These are phyloP conservation scores for Populus trichocarpa DNA, from an alignment of 441 rosid species.

Conservation along the genomic window DNA sequence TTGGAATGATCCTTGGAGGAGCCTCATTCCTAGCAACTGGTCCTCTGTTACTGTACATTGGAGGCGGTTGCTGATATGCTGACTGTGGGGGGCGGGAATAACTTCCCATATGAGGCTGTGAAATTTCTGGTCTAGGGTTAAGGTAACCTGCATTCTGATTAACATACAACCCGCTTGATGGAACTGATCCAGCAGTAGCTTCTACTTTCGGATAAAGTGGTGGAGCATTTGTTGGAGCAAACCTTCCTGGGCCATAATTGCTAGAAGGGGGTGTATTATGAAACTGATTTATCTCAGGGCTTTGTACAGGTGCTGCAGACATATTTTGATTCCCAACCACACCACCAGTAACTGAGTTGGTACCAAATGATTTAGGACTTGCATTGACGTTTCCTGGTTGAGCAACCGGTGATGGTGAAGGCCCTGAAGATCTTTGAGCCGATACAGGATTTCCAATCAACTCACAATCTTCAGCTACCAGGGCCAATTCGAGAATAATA, in stretches of 20 bases:
- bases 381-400: slow-evolving; percentile 26
- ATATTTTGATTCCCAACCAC: slow-evolving; percentile 27
- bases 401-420: slow-evolving; percentile 25
- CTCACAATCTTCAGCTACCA: slow-evolving; percentile 38
- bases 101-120: slow-evolving; percentile 29
- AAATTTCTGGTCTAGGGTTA: slow-evolving; percentile 38
- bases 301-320: slow-evolving; percentile 34
- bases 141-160: slow-evolving; percentile 35
- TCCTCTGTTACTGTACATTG: slow-evolving; percentile 58
- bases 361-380: slow-evolving; percentile 27
- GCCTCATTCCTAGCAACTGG: slow-evolving; percentile 66
- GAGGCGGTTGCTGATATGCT: slow-evolving; percentile 48
- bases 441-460: slow-evolving; percentile 49
- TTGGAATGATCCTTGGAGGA: slow-evolving; percentile 60
- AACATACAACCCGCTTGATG: slow-evolving; percentile 26
- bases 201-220: slow-evolving; percentile 32
- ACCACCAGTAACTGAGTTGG: slow-evolving; percentile 21
- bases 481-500: slow-evolving; percentile 51
- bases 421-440: slow-evolving; percentile 29
- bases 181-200: slow-evolving; percentile 27
- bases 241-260: slow-evolving; percentile 32
- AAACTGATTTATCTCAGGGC: slow-evolving; percentile 34
- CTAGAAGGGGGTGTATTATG: slow-evolving; percentile 23
- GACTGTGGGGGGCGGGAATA: slow-evolving; percentile 31
- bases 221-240: slow-evolving; percentile 31